A percentile compares a stretch with the other conserved stretches of the same genome.
Conservation (phyloP, 2,329 filamentous ascomycete species). For the Lachnellula hyalina region DNA sequence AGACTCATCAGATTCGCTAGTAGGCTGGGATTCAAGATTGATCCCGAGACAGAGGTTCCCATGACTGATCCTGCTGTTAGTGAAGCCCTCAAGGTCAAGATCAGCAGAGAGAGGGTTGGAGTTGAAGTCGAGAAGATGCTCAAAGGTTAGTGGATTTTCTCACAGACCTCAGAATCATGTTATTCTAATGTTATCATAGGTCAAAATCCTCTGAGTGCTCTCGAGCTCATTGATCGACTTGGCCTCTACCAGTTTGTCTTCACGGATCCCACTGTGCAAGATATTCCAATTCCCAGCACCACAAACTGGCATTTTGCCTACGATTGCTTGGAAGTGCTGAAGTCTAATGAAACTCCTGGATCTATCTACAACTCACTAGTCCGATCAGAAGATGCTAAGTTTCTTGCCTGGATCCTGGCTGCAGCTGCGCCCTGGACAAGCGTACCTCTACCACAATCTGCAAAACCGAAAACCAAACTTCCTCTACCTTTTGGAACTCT, state of each 20-base stretch:
- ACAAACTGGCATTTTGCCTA: constrained; percentile 60
- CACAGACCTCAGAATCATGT: constrained; percentile 7
- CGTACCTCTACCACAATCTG: constrained; percentile 37
- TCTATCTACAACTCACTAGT: constrained; percentile 53
- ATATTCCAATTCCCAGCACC: constrained; percentile 51
- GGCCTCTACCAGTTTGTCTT: constrained; percentile 69
- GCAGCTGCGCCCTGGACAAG: constrained; percentile 70
- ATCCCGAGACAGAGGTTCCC: constrained; percentile 57
- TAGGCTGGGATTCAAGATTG: constrained; percentile 73
- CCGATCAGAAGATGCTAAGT: constrained; percentile 58
- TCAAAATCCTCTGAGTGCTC: constrained; percentile 53
- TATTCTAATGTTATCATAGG: constrained; percentile 35
- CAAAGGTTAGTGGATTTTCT: constrained; percentile 46
- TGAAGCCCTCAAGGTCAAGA: constrained; percentile 75
- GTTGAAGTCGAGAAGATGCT: constrained; percentile 90
- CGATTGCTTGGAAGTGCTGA: constrained; percentile 52
- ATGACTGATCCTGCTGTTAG: constrained; percentile 81
- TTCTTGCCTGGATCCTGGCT: constrained; percentile 70
- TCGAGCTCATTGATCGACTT: constrained; percentile 62
- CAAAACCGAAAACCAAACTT: constrained; percentile 40
- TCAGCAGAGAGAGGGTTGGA: constrained; percentile 84
- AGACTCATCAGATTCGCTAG: constrained; percentile 88
- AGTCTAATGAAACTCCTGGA: constrained; percentile 38
- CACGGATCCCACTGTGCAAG: constrained; percentile 54
- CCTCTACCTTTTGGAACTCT: constrained; percentile 55